Percentiles rank a stretch among this genome's conserved stretches.
Evolutionary conservation across 2,329 filamentous ascomycete species (phyloP).

Genomic region (Cladosporium sp.): DNA sequence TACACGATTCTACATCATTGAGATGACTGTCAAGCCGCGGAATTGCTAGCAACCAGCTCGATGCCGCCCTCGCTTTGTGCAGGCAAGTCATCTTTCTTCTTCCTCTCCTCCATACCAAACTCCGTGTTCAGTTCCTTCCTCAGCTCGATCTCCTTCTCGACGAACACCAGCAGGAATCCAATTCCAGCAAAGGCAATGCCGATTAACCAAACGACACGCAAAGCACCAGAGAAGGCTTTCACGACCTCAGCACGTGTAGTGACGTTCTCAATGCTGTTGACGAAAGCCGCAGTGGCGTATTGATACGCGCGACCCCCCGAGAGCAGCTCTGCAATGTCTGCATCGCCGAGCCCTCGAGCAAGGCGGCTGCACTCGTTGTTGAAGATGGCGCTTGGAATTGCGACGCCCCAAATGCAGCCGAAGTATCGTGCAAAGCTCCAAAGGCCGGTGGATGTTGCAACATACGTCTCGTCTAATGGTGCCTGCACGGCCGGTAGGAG

Average conservation of each 20-base stretch:
- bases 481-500: constrained; percentile 48
- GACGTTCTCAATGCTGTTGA: constrained; percentile 11
- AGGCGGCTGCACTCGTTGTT: constrained; percentile 26
- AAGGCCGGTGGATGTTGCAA: constrained; percentile 39
- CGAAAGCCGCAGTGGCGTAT: constrained; percentile 13
- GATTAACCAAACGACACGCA: constrained; percentile 17
- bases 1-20: too few species aligned
- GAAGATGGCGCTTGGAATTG: constrained; percentile 46
- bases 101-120: constrained; percentile 18
- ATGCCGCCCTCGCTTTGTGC: background rate
- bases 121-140: constrained; percentile 19
- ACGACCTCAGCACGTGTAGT: constrained; percentile 8
- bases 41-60: background rate
- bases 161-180: constrained; percentile 15
- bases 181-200: constrained; percentile 20
- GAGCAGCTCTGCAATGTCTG: background rate
- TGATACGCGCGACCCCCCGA: constrained; percentile 17
- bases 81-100: constrained; percentile 5
- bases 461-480: constrained; percentile 39
- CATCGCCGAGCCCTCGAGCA: constrained; percentile 4
- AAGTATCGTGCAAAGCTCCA: constrained; percentile 50
- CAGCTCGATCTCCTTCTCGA: constrained; percentile 21
- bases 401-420: constrained; percentile 47
- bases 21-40: too few species aligned
- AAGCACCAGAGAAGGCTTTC: constrained; percentile 10